Evolutionary conservation across 1,284 basidiomycete genomes (phyloP), one percentile per base, ranked within the genome.

Genomic region (Naganishia sp.): DNA sequence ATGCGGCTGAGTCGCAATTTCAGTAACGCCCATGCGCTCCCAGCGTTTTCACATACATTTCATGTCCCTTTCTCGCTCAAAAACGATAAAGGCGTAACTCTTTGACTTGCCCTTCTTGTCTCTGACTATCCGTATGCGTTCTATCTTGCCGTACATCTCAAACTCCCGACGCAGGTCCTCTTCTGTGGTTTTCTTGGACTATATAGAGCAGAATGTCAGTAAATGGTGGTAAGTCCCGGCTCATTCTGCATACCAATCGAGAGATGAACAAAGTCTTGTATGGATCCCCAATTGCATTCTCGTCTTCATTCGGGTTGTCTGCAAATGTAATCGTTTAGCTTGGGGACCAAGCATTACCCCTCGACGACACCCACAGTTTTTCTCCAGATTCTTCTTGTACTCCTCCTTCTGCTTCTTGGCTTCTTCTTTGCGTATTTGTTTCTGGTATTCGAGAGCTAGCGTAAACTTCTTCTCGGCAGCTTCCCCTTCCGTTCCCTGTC

Each of bases 181-280:
- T 75, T 99, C 95, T 1, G 90, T 93, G 0, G 90, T 90, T 70
- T 84, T 87, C 82, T 94, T 94, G 69, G 92, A 89, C 89, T 82
- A 71, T 7, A 53, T 18, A 25, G 18, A 54, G 35, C n/a, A 28
- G 28, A 28, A 28, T 5, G 28, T 28, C 28, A 42, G 10, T 49
- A 32, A 15, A 39, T 39, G 17, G 23, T 21, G 2, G 39, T 15
- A 42, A 50, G 53, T 0, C 28, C 49, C 49, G 61, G 46, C 28
- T 5, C 43, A 15, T 31, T 10, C 11, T 15, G 79, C 84, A 57
- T 76, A 93, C 92, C 75, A 99, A 81, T 69, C 94, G 87, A 31
- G 94, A 90, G 68, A 99, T 92, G 80, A 99, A 99, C 11, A 99
- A 83, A 0, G 96, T 99, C 79, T 98, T 98, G 83, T 98, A 99